Evolutionary conservation across 2,329 filamentous ascomycete species (phyloP).

Genomic region (Microcera coccophila): DNA sequence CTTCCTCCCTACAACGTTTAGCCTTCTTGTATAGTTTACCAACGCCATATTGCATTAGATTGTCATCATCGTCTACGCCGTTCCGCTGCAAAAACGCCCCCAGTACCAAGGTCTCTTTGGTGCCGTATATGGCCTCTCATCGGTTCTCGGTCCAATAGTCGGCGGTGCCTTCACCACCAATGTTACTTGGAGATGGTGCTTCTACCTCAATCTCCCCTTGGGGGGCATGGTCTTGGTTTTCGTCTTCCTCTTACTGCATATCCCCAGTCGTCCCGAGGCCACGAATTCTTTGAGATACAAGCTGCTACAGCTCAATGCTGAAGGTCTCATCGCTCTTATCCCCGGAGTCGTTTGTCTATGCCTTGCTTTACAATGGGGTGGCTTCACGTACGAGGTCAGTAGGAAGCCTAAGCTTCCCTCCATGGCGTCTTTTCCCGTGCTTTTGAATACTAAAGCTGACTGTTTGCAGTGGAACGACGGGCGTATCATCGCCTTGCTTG

Average conservation of each 20-base stretch:
- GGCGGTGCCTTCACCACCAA: conserved; percentile 24
- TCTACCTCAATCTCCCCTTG: conserved; percentile 30
- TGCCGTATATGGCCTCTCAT: conserved; percentile 39
- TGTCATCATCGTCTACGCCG: conserved; percentile 21
- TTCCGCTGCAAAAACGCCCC: conserved; percentile 37
- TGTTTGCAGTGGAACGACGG: conserved; percentile 41
- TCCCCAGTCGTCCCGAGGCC: conserved; percentile 8
- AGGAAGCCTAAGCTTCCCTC: too few relatives aligned
- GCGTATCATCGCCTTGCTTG: conserved; percentile 42
- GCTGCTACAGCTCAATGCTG: conserved; percentile 46
- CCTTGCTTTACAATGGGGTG: conserved; percentile 45
- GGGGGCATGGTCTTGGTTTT: conserved; percentile 28
- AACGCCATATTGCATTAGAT: background rate
- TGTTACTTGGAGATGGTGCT: conserved; percentile 11
- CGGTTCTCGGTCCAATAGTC: conserved; percentile 19
- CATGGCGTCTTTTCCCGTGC: background rate
- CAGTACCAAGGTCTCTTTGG: conserved; percentile 27
- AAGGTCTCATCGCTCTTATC: conserved; percentile 52
- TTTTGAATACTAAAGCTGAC: background rate
- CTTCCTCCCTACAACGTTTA: too few relatives aligned
- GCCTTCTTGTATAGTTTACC: too few relatives aligned
- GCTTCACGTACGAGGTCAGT: conserved; percentile 28
- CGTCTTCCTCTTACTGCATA: conserved; percentile 18
- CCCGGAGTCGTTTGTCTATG: conserved; percentile 46
- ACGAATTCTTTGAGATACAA: conserved; percentile 34